Evolutionary conservation across 1,139 yeast species (phyloP), one percentile per base, ranked within the genome.

Genomic region (Magnusiomyces ingens): DNA sequence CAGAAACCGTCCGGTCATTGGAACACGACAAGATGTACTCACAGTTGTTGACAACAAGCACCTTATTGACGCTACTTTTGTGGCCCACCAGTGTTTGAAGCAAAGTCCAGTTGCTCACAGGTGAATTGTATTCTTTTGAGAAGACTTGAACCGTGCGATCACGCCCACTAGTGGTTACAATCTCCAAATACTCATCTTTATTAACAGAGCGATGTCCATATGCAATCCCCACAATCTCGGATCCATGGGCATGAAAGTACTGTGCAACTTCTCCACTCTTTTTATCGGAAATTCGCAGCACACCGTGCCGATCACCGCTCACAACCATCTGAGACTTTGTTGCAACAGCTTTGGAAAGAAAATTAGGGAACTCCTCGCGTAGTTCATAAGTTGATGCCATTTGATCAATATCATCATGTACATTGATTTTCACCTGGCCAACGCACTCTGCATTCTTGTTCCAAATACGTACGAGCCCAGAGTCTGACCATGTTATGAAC

Each of bases 141-240:
- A 79, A 80, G 0, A 82, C 64, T 63, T 83, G 88, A 42, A 82
- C 75, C 72, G 82, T 82, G 48, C 87, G 64, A 63, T 83, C 88
- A 40, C 87, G 69, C 2, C 85, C 78, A 42, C 80, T 58, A 13
- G 65, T 61, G 6, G 22, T 15, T 40, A 8, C 43, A 40, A 18
- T 10, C n/a, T 40, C 18, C 43, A 40, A 15, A 15, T 17, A 21
- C 2, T 10, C 19, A 11, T 21, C 21, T 37, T 37, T 37, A 26
- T 19, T 43, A 21, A 22, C 32, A n/a, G 45, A 19, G 3, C 29
- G 22, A 13, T 12, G 19, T 29, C 46, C 37, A 42, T 60, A 59
- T 37, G 61, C 65, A 43, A 66, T 60, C 18, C 61, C 66, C 3
- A 59, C 60, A 15, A 66, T 62, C 8, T 58, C 58, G 2, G 67